Evolutionary conservation across 1,284 basidiomycete species (phyloP), one percentile per base, ranked within the genome.

Genomic region (Mrakiaceae sp.): DNA sequence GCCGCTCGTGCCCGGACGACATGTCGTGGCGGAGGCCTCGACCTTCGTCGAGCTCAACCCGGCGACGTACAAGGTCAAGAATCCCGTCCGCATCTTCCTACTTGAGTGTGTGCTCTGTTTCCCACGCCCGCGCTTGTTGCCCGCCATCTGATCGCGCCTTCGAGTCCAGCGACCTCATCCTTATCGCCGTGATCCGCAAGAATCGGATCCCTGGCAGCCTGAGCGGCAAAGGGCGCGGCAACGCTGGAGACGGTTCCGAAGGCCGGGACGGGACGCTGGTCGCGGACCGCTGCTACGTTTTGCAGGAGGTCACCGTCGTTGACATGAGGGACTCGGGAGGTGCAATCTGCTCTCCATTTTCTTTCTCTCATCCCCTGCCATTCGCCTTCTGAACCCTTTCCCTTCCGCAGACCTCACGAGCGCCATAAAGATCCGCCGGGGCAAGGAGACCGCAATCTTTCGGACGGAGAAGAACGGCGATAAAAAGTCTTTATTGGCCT

Each of bases 261-360:
- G 84, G 84, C 14, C 89, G 88, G 70, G 74, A 77, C 14, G 80
- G 81, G 0, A 75, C 79, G 58, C 80, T 98, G 51, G 89, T 96
- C 0, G 96, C 95, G 0, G 95, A 98, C 71, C 80, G 84, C 66
- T 97, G 91, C 73, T 98, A 94, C 86, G 83, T 87, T 9, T 77
- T 98, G 68, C 87, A 85, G 69, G 95, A 98, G 74, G 90, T 98
- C 79, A 79, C 94, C 43, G 90, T 98, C 0, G 82, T 95, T 43
- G 95, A 98, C 74, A 87, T 96, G 48, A 98, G 97, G 75, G 96
- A 98, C 76, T 87, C 90, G 5, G 82, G 90, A 3, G 85, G 90
- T 91, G 69, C 69, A 86, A 78, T 16, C 8, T 14, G 5, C 42
- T 27, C 51, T 27, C 58, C 57, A 62, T 3, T 9, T n/a, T 53